These are phyloP conservation scores for Cytidiella melzeri DNA, from an alignment of 768 basidiomycete species.

Conservation along the genomic window DNA sequence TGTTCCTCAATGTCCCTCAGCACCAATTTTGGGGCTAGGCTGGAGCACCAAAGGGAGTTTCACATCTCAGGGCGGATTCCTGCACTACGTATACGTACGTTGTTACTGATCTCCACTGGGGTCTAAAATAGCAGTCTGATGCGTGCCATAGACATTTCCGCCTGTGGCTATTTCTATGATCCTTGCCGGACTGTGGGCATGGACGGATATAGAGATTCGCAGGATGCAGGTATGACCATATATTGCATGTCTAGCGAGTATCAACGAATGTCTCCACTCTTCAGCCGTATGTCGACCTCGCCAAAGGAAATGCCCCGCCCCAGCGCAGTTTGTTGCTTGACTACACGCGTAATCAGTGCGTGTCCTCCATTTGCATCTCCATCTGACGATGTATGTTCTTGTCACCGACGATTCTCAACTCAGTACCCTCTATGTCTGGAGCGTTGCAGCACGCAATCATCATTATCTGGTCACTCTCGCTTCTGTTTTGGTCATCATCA, in stretches of 20 bases:
- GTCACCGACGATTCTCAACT: not conserved
- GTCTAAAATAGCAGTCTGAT: not conserved
- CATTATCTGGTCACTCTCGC: slow-evolving; percentile 43
- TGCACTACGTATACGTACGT: slow-evolving; percentile 52
- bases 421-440: slow-evolving; percentile 46
- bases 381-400: not conserved
- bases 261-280: too few relatives aligned
- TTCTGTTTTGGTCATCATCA: slow-evolving; percentile 42
- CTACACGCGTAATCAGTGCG: slow-evolving; percentile 47
- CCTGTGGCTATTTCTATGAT: slow-evolving; percentile 45
- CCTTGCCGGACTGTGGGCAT: slow-evolving; percentile 46
- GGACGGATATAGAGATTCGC: slow-evolving; percentile 54
- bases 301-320: slow-evolving; percentile 48
- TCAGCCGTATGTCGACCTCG: slow-evolving; percentile 55
- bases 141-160: slow-evolving; percentile 37
- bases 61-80: slow-evolving; percentile 28
- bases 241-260: too few relatives aligned
- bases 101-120: not conserved
- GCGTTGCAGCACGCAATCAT: slow-evolving; percentile 39
- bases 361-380: not conserved
- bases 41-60: slow-evolving; percentile 33
- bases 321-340: slow-evolving; percentile 48
- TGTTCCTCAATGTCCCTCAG: not conserved
- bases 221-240: slow-evolving; percentile 40
- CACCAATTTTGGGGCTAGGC: slow-evolving; percentile 25